Evolutionary conservation across 2,329 filamentous ascomycete genomes (phyloP).

Genomic region (Colletotrichum lindemuthianum): DNA sequence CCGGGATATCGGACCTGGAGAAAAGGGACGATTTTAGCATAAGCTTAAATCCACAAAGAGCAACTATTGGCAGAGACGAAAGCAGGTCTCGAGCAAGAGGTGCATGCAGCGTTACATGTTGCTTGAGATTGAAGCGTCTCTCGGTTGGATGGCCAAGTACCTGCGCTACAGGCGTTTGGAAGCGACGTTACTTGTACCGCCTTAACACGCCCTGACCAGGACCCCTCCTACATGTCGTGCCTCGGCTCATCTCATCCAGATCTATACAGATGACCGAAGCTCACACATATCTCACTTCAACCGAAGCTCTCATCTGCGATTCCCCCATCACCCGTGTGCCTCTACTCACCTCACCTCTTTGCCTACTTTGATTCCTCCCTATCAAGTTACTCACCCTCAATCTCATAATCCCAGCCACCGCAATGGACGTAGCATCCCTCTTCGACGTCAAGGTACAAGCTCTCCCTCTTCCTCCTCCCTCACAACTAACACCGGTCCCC

Average conservation of each 20-base stretch:
- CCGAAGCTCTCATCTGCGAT: conserved; percentile 5
- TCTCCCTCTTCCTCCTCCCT: conserved; percentile 3
- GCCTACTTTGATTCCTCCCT: background rate
- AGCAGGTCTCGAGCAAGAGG: too few relatives aligned
- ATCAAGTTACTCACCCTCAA: background rate
- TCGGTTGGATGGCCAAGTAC: background rate
- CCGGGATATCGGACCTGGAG: too few relatives aligned
- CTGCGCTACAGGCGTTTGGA: background rate
- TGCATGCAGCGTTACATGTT: conserved; percentile 5
- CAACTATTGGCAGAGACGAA: too few relatives aligned
- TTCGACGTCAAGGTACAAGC: conserved; percentile 68
- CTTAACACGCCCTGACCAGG: conserved; percentile 12
- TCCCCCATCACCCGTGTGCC: background rate
- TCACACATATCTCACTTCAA: background rate
- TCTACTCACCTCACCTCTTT: background rate
- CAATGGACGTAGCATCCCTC: conserved; percentile 64
- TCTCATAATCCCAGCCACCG: conserved; percentile 18
- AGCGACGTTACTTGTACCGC: background rate
- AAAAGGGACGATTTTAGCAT: too few relatives aligned
- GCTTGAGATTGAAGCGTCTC: background rate
- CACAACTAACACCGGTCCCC: conserved; percentile 12
- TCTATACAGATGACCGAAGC: background rate
- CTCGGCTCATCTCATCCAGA: conserved; percentile 22
- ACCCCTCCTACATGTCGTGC: conserved; percentile 20
- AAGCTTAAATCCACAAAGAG: too few relatives aligned